Base-by-base conservation (phyloP, 495 filamentous ascomycete genomes). In the Penicillium macrosclerotiorum region DNA sequence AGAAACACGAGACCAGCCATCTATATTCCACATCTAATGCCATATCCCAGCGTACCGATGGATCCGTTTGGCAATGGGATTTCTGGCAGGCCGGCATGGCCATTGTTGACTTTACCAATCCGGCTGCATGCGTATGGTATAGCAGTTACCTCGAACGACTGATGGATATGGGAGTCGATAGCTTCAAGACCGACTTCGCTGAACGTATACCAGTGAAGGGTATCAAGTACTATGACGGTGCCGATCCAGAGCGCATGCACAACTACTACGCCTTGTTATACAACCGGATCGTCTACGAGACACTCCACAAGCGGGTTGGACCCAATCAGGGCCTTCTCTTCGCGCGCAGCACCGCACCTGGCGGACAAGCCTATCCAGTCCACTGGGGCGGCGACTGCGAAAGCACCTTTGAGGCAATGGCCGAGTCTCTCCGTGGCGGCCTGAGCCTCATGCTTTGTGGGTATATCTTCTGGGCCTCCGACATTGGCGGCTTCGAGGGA, bases 11-110 rank as follows among this genome's bases (percentile, higher is more conserved):
- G 14, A 18, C n/a, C 18, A 7, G 17, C n/a, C 5, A 39, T 33
- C 25, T 13, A 42, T 11, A 9, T 30, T 18, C 30, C 23, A 37
- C 23, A 26, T 8, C 22, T 42, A 36, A 42, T 36, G 25, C 11
- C 1, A 8, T 17, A 3, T 24, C 4, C 14, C 39, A 72, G 69
- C 78, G 82, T 14, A 79, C 69, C 42, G 83, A 89, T 47, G 83
- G 81, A 14, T 82, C 84, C 42, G 65, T 88, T 17, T 88, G 78
- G 75, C 83, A 88, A 63, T 86, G 83, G 81, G 84, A 87, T 53
- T 64, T 84, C 26, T 88, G 84, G 84, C 82, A 87, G 55, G 79
- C 82, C 14, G 84, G 84, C 25, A 89, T 89, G 84, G 83, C 82
- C 3, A 66, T 88, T 3, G 71, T 88, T 7, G 85, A 87, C 54